Conservation (phyloP, 2,329 filamentous ascomycete genomes). For the Colletotrichum costaricense region DNA sequence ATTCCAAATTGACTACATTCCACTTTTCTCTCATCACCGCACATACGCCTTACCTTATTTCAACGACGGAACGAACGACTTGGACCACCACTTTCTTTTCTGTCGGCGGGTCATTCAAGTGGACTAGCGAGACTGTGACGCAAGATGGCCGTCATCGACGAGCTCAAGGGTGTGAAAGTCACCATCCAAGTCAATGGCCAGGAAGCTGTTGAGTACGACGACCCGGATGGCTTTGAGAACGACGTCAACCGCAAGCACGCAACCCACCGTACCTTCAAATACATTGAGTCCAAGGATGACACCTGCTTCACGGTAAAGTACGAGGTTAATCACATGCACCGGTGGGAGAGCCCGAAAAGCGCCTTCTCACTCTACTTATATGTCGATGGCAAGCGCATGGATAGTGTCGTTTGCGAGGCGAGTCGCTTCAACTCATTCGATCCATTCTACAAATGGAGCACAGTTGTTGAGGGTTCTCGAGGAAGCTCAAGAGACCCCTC, state of each 20-base stretch:
- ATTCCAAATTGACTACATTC: neutral
- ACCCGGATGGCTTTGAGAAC: slow-evolving; percentile 25
- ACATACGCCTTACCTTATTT: neutral
- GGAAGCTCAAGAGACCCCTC: neutral
- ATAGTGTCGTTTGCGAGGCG: slow-evolving; percentile 11
- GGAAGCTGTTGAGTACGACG: slow-evolving; percentile 37
- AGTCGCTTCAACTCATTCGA: neutral
- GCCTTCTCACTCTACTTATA: slow-evolving; percentile 31
- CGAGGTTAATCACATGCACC: slow-evolving; percentile 23
- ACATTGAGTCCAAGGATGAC: slow-evolving; percentile 39
- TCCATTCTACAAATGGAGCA: neutral
- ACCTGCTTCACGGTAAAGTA: slow-evolving; percentile 36
- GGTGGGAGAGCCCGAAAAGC: slow-evolving; percentile 26
- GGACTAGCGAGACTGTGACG: neutral
- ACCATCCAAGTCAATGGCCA: slow-evolving; percentile 38
- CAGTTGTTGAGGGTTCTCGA: neutral
- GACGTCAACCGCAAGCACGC: slow-evolving; percentile 8
- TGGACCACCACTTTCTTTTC: neutral
- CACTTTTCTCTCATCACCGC: neutral
- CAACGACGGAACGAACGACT: neutral
- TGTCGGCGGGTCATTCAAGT: neutral
- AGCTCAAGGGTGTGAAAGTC: slow-evolving; percentile 39
- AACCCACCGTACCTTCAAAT: slow-evolving; percentile 16
- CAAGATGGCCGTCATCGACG: slow-evolving; percentile 41
- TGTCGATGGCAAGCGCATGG: slow-evolving; percentile 36